phyloP scores from a whole-genome alignment of 2,329 filamentous ascomycete species.

The Phialophora expanda region DNA sequence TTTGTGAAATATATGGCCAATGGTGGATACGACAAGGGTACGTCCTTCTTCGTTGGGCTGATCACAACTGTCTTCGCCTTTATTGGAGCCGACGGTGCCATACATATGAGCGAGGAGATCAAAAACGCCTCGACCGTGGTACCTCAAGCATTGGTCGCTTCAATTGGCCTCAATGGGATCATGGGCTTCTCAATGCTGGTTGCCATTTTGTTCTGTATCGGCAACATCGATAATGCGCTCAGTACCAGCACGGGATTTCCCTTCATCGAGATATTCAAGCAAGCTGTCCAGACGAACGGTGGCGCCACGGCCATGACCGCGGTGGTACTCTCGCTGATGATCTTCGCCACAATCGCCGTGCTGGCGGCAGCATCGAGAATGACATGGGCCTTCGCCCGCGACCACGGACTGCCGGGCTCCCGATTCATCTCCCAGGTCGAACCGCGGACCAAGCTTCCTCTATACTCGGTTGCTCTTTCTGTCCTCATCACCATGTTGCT shows the following conservation, averaged over 20 bases:
- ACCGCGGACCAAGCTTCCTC: conserved; percentile 55
- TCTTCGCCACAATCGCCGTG: conserved; percentile 42
- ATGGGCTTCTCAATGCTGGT: conserved; percentile 48
- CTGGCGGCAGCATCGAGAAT: conserved; percentile 48
- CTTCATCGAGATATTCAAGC: conserved; percentile 55
- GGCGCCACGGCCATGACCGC: conserved; percentile 54
- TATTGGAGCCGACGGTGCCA: conserved; percentile 47
- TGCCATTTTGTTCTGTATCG: conserved; percentile 48
- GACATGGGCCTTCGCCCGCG: conserved; percentile 53
- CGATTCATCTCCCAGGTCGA: conserved; percentile 48
- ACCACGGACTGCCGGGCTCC: conserved; percentile 49
- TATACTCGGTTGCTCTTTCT: conserved; percentile 39
- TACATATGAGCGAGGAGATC: conserved; percentile 51
- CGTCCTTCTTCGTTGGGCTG: conserved; percentile 44
- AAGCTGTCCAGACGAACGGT: conserved; percentile 51
- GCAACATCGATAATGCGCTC: conserved; percentile 42
- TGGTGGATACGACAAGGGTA: conserved; percentile 43
- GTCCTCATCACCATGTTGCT: conserved; percentile 34
- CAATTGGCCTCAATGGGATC: conserved; percentile 45
- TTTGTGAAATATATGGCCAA: conserved; percentile 49
- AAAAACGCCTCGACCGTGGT: conserved; percentile 46
- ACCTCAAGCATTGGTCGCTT: conserved; percentile 47
- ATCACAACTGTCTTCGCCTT: conserved; percentile 47
- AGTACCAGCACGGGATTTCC: conserved; percentile 44
- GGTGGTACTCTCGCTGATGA: conserved; percentile 41